Evolutionary conservation across 768 basidiomycete genomes (phyloP).

Genomic region (Auriculariales sp.): DNA sequence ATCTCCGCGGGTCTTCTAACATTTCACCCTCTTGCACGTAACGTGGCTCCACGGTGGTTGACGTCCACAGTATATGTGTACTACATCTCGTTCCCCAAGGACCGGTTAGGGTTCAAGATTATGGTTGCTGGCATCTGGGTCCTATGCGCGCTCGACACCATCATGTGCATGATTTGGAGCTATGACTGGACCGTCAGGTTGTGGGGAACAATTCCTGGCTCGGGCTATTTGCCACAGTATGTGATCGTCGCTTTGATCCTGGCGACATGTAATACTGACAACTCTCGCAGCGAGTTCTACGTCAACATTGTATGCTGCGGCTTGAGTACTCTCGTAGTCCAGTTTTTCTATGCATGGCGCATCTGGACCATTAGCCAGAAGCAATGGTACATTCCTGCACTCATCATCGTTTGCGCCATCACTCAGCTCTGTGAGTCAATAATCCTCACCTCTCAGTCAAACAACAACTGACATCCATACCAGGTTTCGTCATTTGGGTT

Average conservation of each 20-base stretch:
- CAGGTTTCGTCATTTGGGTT: background rate
- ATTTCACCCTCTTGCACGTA: background rate
- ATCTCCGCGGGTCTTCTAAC: background rate
- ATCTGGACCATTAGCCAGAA: background rate
- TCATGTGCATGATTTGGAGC: background rate
- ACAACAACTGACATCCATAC: too few relatives aligned
- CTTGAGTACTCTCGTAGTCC: background rate
- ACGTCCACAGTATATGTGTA: background rate
- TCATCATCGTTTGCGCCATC: background rate
- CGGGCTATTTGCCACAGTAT: background rate
- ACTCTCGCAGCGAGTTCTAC: background rate
- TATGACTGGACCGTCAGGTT: slow-evolving; percentile 1
- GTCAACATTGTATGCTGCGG: background rate
- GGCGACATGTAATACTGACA: background rate
- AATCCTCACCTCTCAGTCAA: background rate
- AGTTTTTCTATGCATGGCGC: background rate
- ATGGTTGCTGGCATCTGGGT: background rate
- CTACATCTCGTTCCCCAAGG: background rate
- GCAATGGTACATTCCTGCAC: background rate
- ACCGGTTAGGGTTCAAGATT: background rate
- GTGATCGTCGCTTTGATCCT: background rate
- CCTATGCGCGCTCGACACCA: background rate
- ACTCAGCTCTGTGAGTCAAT: background rate
- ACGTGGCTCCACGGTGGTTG: background rate
- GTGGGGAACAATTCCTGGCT: background rate